Conservation (phyloP, 129 eudicot genomes). For the Centrapalus pauciflorus region DNA sequence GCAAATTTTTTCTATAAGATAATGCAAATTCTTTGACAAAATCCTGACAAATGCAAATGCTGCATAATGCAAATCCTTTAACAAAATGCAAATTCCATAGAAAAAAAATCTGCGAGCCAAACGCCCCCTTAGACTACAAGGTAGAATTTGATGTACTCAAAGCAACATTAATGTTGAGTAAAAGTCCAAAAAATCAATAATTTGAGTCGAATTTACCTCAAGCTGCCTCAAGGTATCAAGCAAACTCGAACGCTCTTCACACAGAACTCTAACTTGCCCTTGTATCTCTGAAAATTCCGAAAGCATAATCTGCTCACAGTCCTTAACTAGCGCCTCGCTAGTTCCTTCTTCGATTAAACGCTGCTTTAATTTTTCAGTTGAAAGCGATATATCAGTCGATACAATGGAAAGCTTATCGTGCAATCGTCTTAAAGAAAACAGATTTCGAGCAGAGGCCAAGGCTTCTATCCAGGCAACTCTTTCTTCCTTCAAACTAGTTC, state of each 20-base stretch:
- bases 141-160: not conserved
- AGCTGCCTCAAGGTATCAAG: conserved; percentile 33
- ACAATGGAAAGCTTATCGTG: conserved; percentile 44
- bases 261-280: conserved; percentile 33
- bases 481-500: conserved; percentile 63
- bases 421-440: conserved; percentile 48
- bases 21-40: too few species aligned
- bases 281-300: conserved; percentile 37
- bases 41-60: too few species aligned
- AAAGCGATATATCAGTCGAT: conserved; percentile 45
- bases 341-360: conserved; percentile 38
- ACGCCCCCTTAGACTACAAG: not conserved
- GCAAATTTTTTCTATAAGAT: too few species aligned
- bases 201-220: conserved; percentile 18
- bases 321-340: conserved; percentile 24
- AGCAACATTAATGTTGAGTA: not conserved
- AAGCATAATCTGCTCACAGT: conserved; percentile 38
- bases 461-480: conserved; percentile 86
- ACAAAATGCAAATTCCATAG: too few species aligned
- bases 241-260: conserved; percentile 34
- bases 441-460: conserved; percentile 53
- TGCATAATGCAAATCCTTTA: too few species aligned
- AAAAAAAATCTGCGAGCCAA: too few species aligned
- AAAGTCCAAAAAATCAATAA: not conserved
- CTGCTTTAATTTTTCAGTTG: conserved; percentile 62